Percentiles rank a stretch among this genome's conserved stretches.
Evolutionary conservation across 306 rosid species (phyloP).

Genomic region (Pterocarpus santalinus): DNA sequence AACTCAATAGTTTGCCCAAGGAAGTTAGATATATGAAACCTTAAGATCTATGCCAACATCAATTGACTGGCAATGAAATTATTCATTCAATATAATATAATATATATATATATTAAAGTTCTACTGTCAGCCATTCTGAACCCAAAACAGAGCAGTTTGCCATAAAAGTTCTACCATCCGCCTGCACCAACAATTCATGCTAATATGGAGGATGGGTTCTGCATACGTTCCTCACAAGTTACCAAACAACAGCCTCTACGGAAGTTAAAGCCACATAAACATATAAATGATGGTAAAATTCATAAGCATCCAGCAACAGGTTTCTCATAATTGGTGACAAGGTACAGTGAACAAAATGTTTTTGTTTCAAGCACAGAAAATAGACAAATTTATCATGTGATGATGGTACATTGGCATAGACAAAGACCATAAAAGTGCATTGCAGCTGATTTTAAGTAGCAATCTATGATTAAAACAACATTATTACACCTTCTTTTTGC

Average conservation of each 20-base stretch:
- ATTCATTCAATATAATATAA: background rate
- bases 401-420: constrained; percentile 21
- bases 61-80: constrained; percentile 27
- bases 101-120: background rate
- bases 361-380: constrained; percentile 33
- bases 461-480: constrained; percentile 40
- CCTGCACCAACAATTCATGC: constrained; percentile 1
- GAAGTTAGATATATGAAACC: constrained; percentile 34
- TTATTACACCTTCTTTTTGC: constrained; percentile 87
- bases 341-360: constrained; percentile 33
- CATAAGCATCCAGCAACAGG: constrained; percentile 20
- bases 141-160: constrained; percentile 30
- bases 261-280: constrained; percentile 37
- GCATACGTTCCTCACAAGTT: constrained; percentile 25
- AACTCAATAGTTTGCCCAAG: constrained; percentile 20
- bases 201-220: constrained; percentile 4
- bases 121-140: background rate
- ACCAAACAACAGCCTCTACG: constrained; percentile 5
- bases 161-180: background rate
- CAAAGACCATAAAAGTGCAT: background rate
- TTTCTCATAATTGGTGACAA: constrained; percentile 29
- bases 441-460: constrained; percentile 42
- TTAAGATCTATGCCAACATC: constrained; percentile 22
- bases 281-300: constrained; percentile 13
- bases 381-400: constrained; percentile 17